Percentiles rank a stretch among this genome's conserved stretches.
Conservation (phyloP, 2,329 filamentous ascomycete species). For the Colletotrichum orbiculare region DNA sequence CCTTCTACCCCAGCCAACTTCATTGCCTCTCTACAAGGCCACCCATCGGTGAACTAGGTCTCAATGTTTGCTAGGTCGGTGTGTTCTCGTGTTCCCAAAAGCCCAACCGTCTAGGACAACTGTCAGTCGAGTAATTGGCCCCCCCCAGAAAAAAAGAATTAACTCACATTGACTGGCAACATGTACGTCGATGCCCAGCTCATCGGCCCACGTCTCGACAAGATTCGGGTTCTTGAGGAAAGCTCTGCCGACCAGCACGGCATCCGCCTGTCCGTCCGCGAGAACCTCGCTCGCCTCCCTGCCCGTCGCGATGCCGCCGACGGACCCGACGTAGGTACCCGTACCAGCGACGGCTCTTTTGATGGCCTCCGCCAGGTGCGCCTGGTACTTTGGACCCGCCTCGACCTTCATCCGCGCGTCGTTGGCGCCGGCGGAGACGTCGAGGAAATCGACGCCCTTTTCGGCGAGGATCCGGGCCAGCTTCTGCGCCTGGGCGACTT, state of each 20-base stretch:
- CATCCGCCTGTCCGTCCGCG: constrained; percentile 56
- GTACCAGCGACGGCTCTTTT: constrained; percentile 75
- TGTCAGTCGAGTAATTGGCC: background rate
- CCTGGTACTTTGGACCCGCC: constrained; percentile 74
- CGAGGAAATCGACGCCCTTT: constrained; percentile 76
- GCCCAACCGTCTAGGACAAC: constrained; percentile 31
- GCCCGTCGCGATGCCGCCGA: constrained; percentile 57
- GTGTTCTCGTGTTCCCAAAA: constrained; percentile 34
- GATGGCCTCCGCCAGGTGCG: constrained; percentile 71
- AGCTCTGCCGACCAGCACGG: constrained; percentile 57
- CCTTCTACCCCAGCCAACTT: too few relatives aligned
- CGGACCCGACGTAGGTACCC: constrained; percentile 50
- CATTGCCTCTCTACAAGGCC: too few relatives aligned
- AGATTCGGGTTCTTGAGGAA: constrained; percentile 68
- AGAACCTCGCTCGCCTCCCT: constrained; percentile 59
- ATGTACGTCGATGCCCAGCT: constrained; percentile 57
- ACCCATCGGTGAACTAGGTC: too few relatives aligned
- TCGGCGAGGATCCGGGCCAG: constrained; percentile 72
- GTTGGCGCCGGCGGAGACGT: constrained; percentile 75
- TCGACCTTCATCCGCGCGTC: constrained; percentile 69
- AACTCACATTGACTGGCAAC: constrained; percentile 51
- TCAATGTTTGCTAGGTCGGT: constrained; percentile 35
- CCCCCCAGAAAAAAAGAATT: background rate
- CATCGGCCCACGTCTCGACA: constrained; percentile 64
- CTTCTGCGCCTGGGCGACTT: constrained; percentile 68